Conservation (phyloP, 2,329 filamentous ascomycete genomes). For the Dothidotthia symphoricarpi region DNA sequence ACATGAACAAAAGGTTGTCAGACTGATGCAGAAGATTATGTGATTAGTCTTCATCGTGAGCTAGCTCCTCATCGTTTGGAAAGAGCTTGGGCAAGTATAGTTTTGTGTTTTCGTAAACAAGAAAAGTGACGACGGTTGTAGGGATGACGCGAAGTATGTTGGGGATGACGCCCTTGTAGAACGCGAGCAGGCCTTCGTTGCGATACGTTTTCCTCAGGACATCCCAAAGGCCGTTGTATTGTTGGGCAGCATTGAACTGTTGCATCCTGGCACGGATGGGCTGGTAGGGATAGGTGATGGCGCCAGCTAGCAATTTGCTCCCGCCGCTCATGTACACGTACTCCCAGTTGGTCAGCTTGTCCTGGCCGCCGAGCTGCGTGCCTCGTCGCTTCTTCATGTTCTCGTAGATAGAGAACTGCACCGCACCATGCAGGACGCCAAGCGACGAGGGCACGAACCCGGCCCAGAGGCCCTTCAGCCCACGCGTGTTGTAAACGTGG, state of each 20-base stretch:
- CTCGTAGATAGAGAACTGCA: slow-evolving; percentile 97
- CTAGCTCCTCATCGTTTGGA: slow-evolving; percentile 34
- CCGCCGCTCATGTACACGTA: slow-evolving; percentile 76
- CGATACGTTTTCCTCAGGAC: slow-evolving; percentile 72
- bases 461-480: slow-evolving; percentile 78
- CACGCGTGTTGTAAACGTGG: slow-evolving; percentile 69
- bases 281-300: slow-evolving; percentile 90
- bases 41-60: slow-evolving; percentile 33
- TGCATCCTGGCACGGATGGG: slow-evolving; percentile 86
- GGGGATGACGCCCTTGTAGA: slow-evolving; percentile 87
- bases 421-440: slow-evolving; percentile 85
- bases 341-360: slow-evolving; percentile 65
- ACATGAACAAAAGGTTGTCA: no score
- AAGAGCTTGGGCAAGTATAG: slow-evolving; percentile 59
- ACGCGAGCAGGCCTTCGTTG: slow-evolving; percentile 77
- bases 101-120: slow-evolving; percentile 94
- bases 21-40: no score
- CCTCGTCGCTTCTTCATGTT: slow-evolving; percentile 63
- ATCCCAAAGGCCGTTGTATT: slow-evolving; percentile 71
- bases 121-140: slow-evolving; percentile 92
- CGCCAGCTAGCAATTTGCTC: slow-evolving; percentile 86
- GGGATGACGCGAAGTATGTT: slow-evolving; percentile 90
- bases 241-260: slow-evolving; percentile 75
- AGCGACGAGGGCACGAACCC: slow-evolving; percentile 80
- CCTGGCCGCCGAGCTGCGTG: slow-evolving; percentile 29